phyloP scores from a whole-genome alignment of 208 protist species.

The Polymyxa betae region DNA sequence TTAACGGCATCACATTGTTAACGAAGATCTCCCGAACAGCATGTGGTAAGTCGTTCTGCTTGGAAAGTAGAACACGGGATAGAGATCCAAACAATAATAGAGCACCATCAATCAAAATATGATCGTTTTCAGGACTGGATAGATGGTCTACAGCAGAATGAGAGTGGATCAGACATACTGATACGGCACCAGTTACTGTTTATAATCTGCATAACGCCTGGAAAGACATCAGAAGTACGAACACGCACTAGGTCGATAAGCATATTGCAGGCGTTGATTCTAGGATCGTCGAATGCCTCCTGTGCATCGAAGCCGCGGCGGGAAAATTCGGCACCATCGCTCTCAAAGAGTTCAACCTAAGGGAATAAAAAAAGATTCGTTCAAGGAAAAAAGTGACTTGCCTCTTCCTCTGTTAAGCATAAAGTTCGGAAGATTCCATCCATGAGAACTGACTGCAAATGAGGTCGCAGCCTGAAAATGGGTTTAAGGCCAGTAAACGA shows the following conservation, averaged over 20 bases:
- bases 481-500: too few species aligned
- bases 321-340: slow-evolving; percentile 14
- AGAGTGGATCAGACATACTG: neutral
- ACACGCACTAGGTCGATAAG: slow-evolving; percentile 24
- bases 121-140: neutral
- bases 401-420: neutral
- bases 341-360: slow-evolving; percentile 10
- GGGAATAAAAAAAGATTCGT: neutral
- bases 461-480: neutral
- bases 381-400: neutral
- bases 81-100: neutral
- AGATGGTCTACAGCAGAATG: too few species aligned
- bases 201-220: neutral
- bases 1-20: neutral
- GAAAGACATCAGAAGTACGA: neutral
- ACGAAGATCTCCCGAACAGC: neutral
- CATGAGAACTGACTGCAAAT: neutral
- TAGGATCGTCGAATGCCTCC: slow-evolving; percentile 36
- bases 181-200: neutral
- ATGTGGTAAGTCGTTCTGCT: neutral
- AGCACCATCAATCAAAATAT: neutral
- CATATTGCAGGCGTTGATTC: slow-evolving; percentile 27
- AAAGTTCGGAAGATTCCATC: neutral
- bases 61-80: neutral
- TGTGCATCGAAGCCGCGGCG: neutral